Base-by-base conservation (phyloP, 31 red algal species). In the Pterothamnion heteromorphum region DNA sequence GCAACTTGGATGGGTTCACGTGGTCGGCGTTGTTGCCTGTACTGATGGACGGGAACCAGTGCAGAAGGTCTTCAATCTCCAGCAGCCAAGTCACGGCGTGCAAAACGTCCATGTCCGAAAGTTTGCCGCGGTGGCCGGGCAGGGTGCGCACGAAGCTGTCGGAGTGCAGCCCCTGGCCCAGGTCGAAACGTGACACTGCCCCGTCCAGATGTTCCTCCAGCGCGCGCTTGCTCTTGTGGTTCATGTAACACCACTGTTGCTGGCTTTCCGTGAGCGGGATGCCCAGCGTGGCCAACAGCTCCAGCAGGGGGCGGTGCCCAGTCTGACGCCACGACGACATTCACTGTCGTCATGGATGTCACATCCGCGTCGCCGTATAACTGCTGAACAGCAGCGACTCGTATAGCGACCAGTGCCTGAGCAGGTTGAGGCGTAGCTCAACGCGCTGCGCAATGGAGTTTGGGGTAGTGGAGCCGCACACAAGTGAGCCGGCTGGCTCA, bases 181-280 rank as follows among this genome's bases (percentile, higher is more conserved):
- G 44, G 38, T 93, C 95, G 80, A 97, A 95, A 2, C 93, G 44
- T 38, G 89, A 57, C 2, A 97, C 80, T 23, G 91, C 89, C 4
- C 34, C 91, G 22, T 90, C 84, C 2, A 97, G 80, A 9, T 92
- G 37, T 4, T 44, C 24, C 43, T 97, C 93, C 41, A 97, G 76
- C 1, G 94, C 95, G 3, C 90, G 36, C 72, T 95, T 95, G 89
- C 91, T 44, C 85, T 94, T 91, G 43, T 94, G 88, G 36, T 92
- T 89, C 94, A 97, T 95, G 57, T 97, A 95, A 87, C 92, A 93
- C 95, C 95, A 97, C 74, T 91, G 89, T 80, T 97, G 95, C 34
- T 92, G 3, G 32, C 93, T 94, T 3, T 92, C 93, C 3, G 57
- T 22, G 1, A 94, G 74, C 23, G 95, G 95, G 37, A 97, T 97